Base-by-base conservation (phyloP, 2,329 filamentous ascomycete species). In the Fusarium pseudocircinatum region DNA sequence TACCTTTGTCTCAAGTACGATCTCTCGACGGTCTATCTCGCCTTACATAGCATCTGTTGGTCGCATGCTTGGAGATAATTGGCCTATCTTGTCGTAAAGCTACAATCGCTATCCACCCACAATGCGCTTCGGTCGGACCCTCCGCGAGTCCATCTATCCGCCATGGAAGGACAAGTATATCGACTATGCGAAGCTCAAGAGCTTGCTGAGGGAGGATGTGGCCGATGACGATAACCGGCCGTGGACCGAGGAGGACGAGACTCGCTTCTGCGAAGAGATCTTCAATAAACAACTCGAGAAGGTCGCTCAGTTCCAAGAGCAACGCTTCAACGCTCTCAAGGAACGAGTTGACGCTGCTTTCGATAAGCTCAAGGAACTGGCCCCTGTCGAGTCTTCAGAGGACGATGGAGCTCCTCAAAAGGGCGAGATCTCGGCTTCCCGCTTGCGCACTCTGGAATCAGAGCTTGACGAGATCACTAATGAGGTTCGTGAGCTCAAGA, bases 211-310 rank as follows among this genome's bases (percentile, higher is more conserved):
- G 73, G 96, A 98, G 82, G 90, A 94, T 80, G 85, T 82, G 67
- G 87, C 87, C 32, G 87, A 90, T 54, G 91, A 92, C 28, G 90
- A 92, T 63, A 71, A 66, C 30, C 69, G 72, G 60, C 86, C 90
- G 44, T 99, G 96, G 96, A 97, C 95, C 32, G 95, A 97, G 78
- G 91, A 95, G 52, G 96, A 99, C 81, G 96, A 98, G 87, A 94
- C 93, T 80, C 90, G 89, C 40, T 99, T 99, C 83, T 96, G 96
- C 80, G 94, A 98, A 81, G 96, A 98, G 85, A 89, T 98, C 75
- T 92, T 98, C 83, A 98, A 97, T 80, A 91, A 93, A 34, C 94
- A 99, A 85, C 88, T 99, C 74, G 95, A 98, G 79, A 98, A 98
- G 85, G 96, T 98, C 70, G 93, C 96, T 80, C 85, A 89, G 60